Conservation (phyloP, 345 rosid species). For the Syzygium aqueum region DNA sequence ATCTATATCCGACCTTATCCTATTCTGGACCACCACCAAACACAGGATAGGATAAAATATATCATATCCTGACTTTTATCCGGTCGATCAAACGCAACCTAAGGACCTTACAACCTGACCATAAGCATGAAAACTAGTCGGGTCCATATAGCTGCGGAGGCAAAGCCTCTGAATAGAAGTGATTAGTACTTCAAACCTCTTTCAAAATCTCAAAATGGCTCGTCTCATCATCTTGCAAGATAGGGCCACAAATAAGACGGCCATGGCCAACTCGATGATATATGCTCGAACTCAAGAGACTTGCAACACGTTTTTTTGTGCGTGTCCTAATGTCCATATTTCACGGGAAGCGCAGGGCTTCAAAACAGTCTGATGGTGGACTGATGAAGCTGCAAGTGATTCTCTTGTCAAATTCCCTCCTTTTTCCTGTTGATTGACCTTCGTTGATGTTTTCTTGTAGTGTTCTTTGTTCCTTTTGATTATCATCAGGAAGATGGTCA, state of each 20-base stretch:
- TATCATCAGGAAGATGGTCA: not conserved
- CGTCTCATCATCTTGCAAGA: not conserved
- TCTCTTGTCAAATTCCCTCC: not conserved
- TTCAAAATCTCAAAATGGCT: not conserved
- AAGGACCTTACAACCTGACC: not conserved
- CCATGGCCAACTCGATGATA: not conserved
- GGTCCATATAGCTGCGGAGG: not conserved
- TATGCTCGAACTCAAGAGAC: not conserved
- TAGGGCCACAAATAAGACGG: not conserved
- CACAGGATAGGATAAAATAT: too few species aligned
- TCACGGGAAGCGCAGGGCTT: not conserved
- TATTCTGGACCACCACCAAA: too few species aligned
- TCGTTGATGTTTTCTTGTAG: not conserved
- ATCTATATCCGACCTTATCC: too few species aligned
- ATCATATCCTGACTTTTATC: too few species aligned
- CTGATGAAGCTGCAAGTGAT: not conserved
- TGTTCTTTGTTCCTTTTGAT: not conserved
- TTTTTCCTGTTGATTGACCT: not conserved
- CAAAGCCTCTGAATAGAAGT: not conserved
- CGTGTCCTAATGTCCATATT: not conserved
- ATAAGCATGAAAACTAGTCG: not conserved
- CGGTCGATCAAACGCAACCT: too few species aligned
- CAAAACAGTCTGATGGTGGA: not conserved
- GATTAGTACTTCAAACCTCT: not conserved
- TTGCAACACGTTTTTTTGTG: not conserved